phyloP scores from a whole-genome alignment of 1,284 basidiomycete species.

The Termitomyces sp. region DNA sequence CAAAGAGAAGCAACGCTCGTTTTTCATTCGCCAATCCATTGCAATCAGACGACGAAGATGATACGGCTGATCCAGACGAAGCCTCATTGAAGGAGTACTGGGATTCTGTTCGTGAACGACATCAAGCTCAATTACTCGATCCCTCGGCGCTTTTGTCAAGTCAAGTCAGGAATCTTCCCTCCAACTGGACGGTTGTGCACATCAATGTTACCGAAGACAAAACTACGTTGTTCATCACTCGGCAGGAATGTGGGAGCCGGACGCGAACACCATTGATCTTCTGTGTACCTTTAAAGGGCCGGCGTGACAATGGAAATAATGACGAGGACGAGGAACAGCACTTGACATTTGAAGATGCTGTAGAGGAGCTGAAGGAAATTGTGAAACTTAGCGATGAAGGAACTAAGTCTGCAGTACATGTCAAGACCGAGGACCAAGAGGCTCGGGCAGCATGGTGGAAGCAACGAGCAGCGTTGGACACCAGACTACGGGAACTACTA shows the following conservation, averaged over 20 bases:
- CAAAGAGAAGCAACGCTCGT: constrained; percentile 7
- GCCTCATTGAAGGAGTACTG: constrained; percentile 50
- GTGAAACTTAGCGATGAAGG: constrained; percentile 74
- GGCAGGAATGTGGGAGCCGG: constrained; percentile 59
- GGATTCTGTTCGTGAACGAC: constrained; percentile 49
- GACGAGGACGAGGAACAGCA: constrained; percentile 70
- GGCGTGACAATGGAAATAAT: constrained; percentile 56
- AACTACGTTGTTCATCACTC: constrained; percentile 79
- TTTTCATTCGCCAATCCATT: constrained; percentile 9
- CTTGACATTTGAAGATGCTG: constrained; percentile 72
- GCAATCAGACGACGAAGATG: constrained; percentile 30
- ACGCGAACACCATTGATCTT: constrained; percentile 64
- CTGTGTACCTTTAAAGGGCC: constrained; percentile 82
- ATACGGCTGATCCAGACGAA: constrained; percentile 32
- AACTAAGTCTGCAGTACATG: constrained; percentile 68
- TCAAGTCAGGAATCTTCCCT: constrained; percentile 52
- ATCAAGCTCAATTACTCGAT: constrained; percentile 43
- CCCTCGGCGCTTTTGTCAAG: constrained; percentile 31
- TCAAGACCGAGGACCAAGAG: constrained; percentile 61
- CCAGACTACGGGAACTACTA: constrained; percentile 70
- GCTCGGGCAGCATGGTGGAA: constrained; percentile 84
- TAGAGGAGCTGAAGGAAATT: constrained; percentile 75
- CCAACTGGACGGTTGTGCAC: constrained; percentile 82
- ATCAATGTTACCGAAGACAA: constrained; percentile 82
- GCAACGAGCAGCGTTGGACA: constrained; percentile 71